These are phyloP conservation scores for Capronia americana DNA, from an alignment of 2,329 filamentous ascomycete species.

Conservation along the genomic window DNA sequence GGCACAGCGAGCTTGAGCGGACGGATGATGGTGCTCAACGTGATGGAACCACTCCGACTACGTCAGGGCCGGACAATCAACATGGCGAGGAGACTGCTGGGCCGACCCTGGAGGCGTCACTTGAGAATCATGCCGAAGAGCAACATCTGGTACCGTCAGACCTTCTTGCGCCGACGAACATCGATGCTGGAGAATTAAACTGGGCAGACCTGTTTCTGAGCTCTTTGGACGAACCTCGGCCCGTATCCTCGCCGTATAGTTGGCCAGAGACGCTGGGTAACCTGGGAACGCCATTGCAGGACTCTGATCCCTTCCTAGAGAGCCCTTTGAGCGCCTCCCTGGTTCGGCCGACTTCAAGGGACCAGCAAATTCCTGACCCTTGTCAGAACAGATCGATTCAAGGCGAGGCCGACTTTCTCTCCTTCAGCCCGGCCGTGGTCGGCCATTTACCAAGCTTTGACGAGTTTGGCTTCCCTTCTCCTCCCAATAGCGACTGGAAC, in stretches of 20 bases:
- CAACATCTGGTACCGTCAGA: not conserved
- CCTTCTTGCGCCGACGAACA: not conserved
- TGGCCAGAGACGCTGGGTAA: not conserved
- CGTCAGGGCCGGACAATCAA: not conserved
- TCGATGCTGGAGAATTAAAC: not conserved
- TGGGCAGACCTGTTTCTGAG: slow-evolving; percentile 2
- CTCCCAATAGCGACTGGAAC: no score
- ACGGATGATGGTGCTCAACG: not conserved
- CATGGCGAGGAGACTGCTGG: not conserved
- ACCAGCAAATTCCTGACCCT: not conserved
- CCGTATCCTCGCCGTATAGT: not conserved
- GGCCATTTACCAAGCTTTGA: not conserved
- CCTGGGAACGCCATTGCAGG: not conserved
- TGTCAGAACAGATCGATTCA: not conserved
- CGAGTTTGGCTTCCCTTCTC: not conserved
- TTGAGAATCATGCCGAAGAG: not conserved
- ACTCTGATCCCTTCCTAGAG: not conserved
- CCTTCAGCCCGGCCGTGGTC: not conserved
- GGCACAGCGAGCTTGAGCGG: not conserved
- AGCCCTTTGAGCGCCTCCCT: no score
- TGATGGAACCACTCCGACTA: not conserved
- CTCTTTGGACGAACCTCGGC: not conserved
- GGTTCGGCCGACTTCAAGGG: no score
- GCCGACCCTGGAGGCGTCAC: not conserved
- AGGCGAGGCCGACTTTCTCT: not conserved